Percentiles rank a stretch among this genome's conserved stretches.
phyloP scores from a whole-genome alignment of 2,329 filamentous ascomycete species.

The Xylariaceae sp. region DNA sequence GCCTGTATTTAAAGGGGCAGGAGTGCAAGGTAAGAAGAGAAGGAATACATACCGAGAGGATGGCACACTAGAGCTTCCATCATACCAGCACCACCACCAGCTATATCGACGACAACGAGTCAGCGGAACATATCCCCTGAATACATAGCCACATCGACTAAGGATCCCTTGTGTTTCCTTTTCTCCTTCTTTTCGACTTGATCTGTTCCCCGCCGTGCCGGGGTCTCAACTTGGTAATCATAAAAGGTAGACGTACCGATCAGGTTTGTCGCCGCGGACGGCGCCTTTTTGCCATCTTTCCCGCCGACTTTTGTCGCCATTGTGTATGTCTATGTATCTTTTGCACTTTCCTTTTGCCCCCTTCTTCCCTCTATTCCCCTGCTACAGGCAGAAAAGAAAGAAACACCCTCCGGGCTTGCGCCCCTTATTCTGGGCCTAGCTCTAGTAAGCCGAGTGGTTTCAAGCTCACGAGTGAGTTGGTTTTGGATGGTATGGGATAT shows the following conservation, averaged over 20 bases:
- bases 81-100: conserved; percentile 95
- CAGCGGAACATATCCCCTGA: too few relatives aligned
- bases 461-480: too few relatives aligned
- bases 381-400: not conserved
- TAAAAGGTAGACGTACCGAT: conserved; percentile 55
- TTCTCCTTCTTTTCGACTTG: too few relatives aligned
- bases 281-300: conserved; percentile 62
- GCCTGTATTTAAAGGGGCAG: too few relatives aligned
- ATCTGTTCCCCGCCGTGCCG: too few relatives aligned
- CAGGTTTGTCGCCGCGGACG: conserved; percentile 83
- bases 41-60: conserved; percentile 65
- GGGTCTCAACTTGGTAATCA: not conserved
- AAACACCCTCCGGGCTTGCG: too few relatives aligned
- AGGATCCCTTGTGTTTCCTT: too few relatives aligned
- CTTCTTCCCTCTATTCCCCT: not conserved
- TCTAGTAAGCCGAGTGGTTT: not conserved
- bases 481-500: too few relatives aligned
- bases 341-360: conserved; percentile 20
- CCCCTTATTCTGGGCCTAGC: not conserved
- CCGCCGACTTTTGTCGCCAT: conserved; percentile 41
- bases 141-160: too few relatives aligned
- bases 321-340: conserved; percentile 4
- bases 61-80: conserved; percentile 98
- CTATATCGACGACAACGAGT: too few relatives aligned
- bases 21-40: too few relatives aligned